Evolutionary conservation across 2,329 filamentous ascomycete genomes (phyloP), one percentile per base, ranked within the genome.

Genomic region (Didymella segeticola): DNA sequence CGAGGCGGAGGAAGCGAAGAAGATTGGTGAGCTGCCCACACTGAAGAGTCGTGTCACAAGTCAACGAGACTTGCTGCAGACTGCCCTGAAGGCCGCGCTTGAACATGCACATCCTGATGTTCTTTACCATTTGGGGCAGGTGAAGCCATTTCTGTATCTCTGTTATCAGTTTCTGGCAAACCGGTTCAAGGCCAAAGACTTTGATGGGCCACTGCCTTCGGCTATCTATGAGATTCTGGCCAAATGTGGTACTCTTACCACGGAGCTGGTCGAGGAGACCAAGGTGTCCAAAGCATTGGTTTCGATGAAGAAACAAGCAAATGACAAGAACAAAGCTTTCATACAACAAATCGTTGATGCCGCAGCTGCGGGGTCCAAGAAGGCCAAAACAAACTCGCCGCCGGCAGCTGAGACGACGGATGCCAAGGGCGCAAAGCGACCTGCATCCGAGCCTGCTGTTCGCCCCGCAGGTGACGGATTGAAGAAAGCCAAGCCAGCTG

Each of bases 211-310:
- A 15, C 61, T 82, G 8, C 60, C 77, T 11, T 70, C 74, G 29
- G 69, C 72, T 25, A 76, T 79, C n/a, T 75, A 79, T 39, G 77
- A 77, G 62, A 69, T 90, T 26, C 81, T 91, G 70, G 82, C 85
- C 5, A 76, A 81, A 49, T 85, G 86, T 42, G 85, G 82, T 29
- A 87, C 86, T 53, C 80, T 86, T 34, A 84, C 81, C 42, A 83
- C 82, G 59, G 85, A 82, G 55, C 79, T 80, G 37, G 71, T 86
- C 34, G 83, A 86, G 60, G 86, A 83, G 56, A 83, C 86, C 33
- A 89, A 89, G 65, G 83, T 91, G 50, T 82, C 85, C 52, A 85
- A 83, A 48, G 82, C 89, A 14, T 80, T 86, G 33, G 84, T 84
- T 56, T 81, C 84, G 8, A 84, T 89, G 66, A 81, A 80, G 55